These are phyloP conservation scores for Aphanomyces cochlioides DNA, from an alignment of 352 stramenopile genomes.

Conservation along the genomic window DNA sequence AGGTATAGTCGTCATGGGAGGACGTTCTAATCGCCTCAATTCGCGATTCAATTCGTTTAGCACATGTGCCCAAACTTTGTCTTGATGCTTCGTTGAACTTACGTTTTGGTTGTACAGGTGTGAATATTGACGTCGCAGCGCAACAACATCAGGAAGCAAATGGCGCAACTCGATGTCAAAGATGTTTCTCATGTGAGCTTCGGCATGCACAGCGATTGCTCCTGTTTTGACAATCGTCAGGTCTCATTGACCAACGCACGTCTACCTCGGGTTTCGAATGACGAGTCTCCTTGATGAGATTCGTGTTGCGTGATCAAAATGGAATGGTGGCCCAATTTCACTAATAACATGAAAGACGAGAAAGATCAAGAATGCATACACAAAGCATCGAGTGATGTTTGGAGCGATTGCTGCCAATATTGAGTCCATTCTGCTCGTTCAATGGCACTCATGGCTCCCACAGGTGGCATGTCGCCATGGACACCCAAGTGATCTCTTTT, in stretches of 20 bases:
- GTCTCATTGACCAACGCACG: background rate
- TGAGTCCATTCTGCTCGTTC: background rate
- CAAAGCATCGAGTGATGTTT: slow-evolving; percentile 6
- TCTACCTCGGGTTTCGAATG: slow-evolving; percentile 6
- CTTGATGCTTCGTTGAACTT: background rate
- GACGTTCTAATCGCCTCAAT: background rate
- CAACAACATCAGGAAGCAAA: slow-evolving; percentile 5
- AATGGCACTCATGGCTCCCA: background rate
- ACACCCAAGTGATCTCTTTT: slow-evolving; percentile 9
- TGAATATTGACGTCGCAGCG: background rate
- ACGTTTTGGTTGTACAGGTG: background rate
- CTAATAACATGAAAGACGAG: background rate
- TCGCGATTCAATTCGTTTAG: slow-evolving; percentile 8
- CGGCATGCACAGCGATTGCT: slow-evolving; percentile 1
- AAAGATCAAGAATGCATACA: background rate
- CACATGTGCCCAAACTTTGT: slow-evolving; percentile 12
- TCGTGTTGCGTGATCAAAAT: background rate
- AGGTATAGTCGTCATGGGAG: background rate
- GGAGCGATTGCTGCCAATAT: background rate
- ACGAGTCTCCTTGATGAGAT: background rate
- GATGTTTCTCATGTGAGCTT: background rate
- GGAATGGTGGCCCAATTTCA: background rate
- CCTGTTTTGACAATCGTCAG: background rate
- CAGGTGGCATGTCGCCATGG: background rate
- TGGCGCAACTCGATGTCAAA: background rate